Conservation (phyloP, 2,329 filamentous ascomycete species). For the Penicillium sp. region DNA sequence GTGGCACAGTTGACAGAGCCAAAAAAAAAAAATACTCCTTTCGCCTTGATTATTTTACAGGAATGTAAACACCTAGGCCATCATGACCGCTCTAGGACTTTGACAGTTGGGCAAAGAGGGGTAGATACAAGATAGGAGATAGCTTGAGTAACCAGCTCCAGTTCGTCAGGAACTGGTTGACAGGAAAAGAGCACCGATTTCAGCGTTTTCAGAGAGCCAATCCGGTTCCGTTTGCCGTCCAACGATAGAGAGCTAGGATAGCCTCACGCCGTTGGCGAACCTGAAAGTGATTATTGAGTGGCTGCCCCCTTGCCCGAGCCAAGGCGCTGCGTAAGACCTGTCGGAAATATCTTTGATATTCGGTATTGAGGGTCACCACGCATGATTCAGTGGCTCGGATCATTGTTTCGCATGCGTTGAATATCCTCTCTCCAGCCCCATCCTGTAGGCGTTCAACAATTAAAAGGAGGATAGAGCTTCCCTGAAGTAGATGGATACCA, state of each 20-base stretch:
- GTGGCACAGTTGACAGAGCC: no score
- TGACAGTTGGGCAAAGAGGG: no score
- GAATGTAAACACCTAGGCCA: no score
- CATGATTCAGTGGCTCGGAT: conserved; percentile 91
- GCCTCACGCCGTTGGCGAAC: conserved; percentile 84
- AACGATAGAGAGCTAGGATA: conserved; percentile 82
- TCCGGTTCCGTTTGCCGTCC: conserved; percentile 89
- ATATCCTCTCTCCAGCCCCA: conserved; percentile 83
- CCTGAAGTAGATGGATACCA: conserved; percentile 88
- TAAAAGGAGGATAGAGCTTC: conserved; percentile 82
- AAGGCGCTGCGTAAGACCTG: conserved; percentile 93
- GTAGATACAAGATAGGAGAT: no score
- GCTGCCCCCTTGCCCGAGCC: conserved; percentile 81
- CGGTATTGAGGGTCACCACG: conserved; percentile 87
- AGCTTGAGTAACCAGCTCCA: no score
- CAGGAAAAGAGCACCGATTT: no score
- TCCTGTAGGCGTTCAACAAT: conserved; percentile 88
- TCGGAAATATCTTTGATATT: conserved; percentile 95
- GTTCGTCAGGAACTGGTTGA: no score
- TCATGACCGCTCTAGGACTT: no score
- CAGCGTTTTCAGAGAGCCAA: conserved; percentile 59
- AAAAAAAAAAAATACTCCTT: no score
- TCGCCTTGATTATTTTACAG: no score
- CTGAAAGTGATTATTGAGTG: conserved; percentile 77
- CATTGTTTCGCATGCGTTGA: conserved; percentile 89